Conservation (phyloP, 1,284 basidiomycete genomes). For the Leccinum subrobustum region DNA sequence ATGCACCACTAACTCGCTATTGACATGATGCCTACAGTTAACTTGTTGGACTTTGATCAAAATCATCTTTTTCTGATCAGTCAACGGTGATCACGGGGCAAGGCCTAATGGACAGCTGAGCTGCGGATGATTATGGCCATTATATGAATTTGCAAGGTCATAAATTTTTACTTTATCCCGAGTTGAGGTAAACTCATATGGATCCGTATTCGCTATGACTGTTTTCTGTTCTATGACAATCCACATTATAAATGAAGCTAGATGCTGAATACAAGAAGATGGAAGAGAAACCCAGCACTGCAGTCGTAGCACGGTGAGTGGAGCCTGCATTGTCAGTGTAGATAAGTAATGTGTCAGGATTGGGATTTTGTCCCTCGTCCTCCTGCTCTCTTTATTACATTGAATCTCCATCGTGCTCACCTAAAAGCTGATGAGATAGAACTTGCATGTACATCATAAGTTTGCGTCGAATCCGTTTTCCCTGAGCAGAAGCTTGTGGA, state of each 20-base stretch:
- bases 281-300: not conserved
- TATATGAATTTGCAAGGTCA: slow-evolving; percentile 1
- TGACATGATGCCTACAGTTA: not conserved
- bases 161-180: not conserved
- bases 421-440: too few relatives aligned
- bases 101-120: not conserved
- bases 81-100: not conserved
- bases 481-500: not conserved
- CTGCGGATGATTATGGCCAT: not conserved
- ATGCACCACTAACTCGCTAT: slow-evolving; percentile 3
- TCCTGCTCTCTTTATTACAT: too few relatives aligned
- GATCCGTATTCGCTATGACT: not conserved
- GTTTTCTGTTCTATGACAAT: slow-evolving; percentile 4
- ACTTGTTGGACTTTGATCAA: slow-evolving; percentile 2
- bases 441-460: not conserved
- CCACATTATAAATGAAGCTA: slow-evolving; percentile 3
- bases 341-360: not conserved
- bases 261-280: not conserved
- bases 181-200: slow-evolving; percentile 11
- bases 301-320: not conserved
- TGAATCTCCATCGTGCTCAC: too few relatives aligned
- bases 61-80: slow-evolving; percentile 6
- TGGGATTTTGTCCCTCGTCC: not conserved
- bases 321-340: not conserved
- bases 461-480: not conserved